A percentile compares a stretch with the other conserved stretches of the same genome.
phyloP scores from a whole-genome alignment of 2,329 filamentous ascomycete species.

The Aspergillus ustus region DNA sequence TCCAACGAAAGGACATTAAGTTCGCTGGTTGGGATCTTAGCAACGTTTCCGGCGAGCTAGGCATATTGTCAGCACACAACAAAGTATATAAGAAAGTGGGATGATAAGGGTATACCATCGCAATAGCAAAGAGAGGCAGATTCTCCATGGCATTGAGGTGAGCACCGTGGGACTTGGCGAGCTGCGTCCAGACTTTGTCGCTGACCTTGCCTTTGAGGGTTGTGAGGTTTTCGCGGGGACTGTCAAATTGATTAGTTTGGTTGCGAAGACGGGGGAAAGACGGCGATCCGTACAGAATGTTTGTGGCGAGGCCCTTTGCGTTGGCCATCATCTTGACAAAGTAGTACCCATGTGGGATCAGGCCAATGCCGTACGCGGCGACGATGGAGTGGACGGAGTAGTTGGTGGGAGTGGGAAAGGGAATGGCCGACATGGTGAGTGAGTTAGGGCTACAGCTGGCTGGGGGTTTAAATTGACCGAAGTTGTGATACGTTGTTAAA shows the following conservation, averaged over 20 bases:
- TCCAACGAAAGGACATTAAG: constrained; percentile 38
- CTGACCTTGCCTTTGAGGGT: constrained; percentile 34
- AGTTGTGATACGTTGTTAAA: background rate
- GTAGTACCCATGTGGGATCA: constrained; percentile 38
- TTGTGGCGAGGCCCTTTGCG: constrained; percentile 34
- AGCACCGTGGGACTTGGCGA: constrained; percentile 35
- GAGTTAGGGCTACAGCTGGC: background rate
- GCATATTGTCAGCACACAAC: background rate
- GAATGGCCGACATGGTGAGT: constrained; percentile 16
- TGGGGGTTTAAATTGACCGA: background rate
- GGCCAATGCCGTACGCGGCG: constrained; percentile 36
- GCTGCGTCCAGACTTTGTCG: constrained; percentile 26
- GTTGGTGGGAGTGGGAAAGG: constrained; percentile 21
- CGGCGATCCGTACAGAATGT: constrained; percentile 27
- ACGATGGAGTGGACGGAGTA: constrained; percentile 38
- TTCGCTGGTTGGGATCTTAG: constrained; percentile 35
- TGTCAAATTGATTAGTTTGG: constrained; percentile 13
- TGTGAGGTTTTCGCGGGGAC: constrained; percentile 39
- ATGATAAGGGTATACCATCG: constrained; percentile 27
- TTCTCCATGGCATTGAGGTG: constrained; percentile 43
- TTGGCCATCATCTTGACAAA: constrained; percentile 37
- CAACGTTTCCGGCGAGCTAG: constrained; percentile 40
- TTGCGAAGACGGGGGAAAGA: background rate
- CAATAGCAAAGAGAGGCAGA: constrained; percentile 41
- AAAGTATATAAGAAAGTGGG: background rate